Base-by-base conservation (phyloP, 2,329 filamentous ascomycete genomes). In the Microsporum ferrugineum region DNA sequence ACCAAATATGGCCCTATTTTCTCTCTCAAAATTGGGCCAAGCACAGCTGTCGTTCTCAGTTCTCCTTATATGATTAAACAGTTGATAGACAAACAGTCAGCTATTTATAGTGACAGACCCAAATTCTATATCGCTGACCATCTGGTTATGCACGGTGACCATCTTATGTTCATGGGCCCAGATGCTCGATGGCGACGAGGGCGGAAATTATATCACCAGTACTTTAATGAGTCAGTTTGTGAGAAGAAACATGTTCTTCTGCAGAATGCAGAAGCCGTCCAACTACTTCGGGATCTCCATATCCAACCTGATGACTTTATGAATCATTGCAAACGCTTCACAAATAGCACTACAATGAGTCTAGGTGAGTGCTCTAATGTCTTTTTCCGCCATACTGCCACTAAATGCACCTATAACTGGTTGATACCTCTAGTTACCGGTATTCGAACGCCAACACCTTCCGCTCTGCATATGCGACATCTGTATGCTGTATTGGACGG, bases 1-100 rank as follows among this genome's bases (percentile, higher is more conserved):
- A 64, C 76, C 4, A 71, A 81, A 65, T 82, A 82, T 55, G 77
- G 80, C 0, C 78, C 79, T 0, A 67, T 83, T 0, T 82, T 79
- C 66, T 79, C 75, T 0, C 69, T 83, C 1, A 79, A 81, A 0
- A 69, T 82, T 0, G 80, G 81, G 0, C 77, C 77, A 0, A 74
- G 77, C 45, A 70, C 72, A 4, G 68, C 81, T 64, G 71, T 83
- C 14, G 76, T 83, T 0, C 68, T 83, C 0, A 77, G 73, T 0
- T 76, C 73, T 0, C 75, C 77, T 33, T 63, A 72, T 58, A 75
- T 73, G 0, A 74, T 82, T 36, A 81, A 79, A 58, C 80, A 83
- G 5, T 66, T 83, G 2, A 63, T 83, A 2, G 81, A 83, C 60
- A 78, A 79, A 62, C 71, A 76, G 41, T 78, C 78, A 51, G 68